Base-by-base conservation (phyloP, 2,329 filamentous ascomycete genomes). In the Beauveria asiatica region DNA sequence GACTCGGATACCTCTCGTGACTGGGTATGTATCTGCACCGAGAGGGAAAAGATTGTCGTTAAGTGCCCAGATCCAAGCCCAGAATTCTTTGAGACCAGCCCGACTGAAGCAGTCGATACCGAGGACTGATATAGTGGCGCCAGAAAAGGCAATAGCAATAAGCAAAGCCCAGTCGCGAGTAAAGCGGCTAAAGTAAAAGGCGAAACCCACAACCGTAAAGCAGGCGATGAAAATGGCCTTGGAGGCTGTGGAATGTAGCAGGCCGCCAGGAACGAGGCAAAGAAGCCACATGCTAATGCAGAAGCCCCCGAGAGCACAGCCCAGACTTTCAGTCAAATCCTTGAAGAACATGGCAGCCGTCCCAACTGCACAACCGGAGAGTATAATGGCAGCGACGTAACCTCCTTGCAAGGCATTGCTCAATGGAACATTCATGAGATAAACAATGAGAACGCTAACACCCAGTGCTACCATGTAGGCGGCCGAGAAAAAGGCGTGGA, bases 1-100 rank as follows among this genome's bases (percentile, higher is more conserved):
- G 16, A 94, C 92, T 44, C 85, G 84, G 60, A 97, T 94, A 2
- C 90, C 90, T 66, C 86, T 88, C 0, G 91, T 97, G 13, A 96
- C 76, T 0, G 93, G 93, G 70, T 96, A 97, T 0, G 89, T 91
- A 52, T 80, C 78, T 1, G 88, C 88, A 42, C 84, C 82, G 2
- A 91, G 75, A 0, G 92, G 92, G 67, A 97, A 97, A 0, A 92
- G 76, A 55, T 88, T 80, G 46, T 85, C 78, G 71, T 97, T 97
- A 44, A 97, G 74, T 50, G 77, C 77, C 93, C 93, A 97, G 42
- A 96, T 80, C 70, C 95, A 97, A 6, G 90, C 82, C 93, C 93
- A 97, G 66, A 97, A 97, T 71, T 97, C 93, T 72, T 96, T 97
- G 67, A 96, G 76, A 0, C 93, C 93, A n/a, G 92, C 91, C 63